These are phyloP conservation scores for Sclerotinia glacialis DNA, from an alignment of 2,329 filamentous ascomycete genomes.

Conservation along the genomic window DNA sequence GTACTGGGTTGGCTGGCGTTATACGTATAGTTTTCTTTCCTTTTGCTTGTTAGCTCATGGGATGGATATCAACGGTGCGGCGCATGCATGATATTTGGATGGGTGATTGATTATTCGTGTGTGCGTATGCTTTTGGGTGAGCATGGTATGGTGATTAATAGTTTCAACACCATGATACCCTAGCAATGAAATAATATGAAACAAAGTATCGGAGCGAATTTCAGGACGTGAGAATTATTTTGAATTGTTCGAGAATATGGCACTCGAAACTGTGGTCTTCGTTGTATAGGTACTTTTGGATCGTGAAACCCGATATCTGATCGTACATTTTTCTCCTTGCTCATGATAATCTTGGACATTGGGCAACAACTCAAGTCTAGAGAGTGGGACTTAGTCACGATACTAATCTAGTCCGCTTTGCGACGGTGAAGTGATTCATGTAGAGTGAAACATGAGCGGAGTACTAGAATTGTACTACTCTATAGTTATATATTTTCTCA, in stretches of 20 bases:
- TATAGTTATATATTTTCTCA: not conserved
- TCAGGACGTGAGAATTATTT: too few relatives aligned
- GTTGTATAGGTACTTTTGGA: not conserved
- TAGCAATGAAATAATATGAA: not conserved
- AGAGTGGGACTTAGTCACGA: not conserved
- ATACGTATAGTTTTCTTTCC: constrained; percentile 16
- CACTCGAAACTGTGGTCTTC: not conserved
- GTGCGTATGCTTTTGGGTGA: not conserved
- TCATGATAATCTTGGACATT: not conserved
- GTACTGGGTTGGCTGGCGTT: constrained; percentile 23
- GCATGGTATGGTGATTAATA: not conserved
- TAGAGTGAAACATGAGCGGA: too few relatives aligned
- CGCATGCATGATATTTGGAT: constrained; percentile 16
- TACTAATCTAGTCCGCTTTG: not conserved
- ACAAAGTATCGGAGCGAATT: not conserved
- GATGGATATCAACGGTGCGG: constrained; percentile 3
- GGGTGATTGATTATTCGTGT: not conserved
- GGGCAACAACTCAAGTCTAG: not conserved
- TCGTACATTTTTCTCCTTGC: not conserved
- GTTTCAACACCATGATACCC: constrained; percentile 10
- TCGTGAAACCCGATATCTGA: not conserved
- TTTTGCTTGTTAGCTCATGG: constrained; percentile 10
- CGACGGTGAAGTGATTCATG: not conserved
- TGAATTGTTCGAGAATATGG: too few relatives aligned
- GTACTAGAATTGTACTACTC: not conserved